Conservation (phyloP, 306 rosid species). For the Rubus parviflorus region DNA sequence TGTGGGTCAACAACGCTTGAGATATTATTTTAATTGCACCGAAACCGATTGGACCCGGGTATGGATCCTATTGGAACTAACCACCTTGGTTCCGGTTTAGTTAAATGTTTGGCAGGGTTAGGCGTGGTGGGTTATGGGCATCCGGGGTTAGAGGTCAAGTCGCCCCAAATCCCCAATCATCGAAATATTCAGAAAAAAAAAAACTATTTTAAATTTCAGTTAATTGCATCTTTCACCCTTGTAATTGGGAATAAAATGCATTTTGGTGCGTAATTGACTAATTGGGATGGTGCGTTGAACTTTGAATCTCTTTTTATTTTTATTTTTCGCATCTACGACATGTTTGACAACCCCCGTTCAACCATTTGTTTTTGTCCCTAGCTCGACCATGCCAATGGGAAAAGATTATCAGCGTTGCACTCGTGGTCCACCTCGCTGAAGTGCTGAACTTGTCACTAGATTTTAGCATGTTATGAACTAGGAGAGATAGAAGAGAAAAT, state of each 20-base stretch:
- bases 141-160: neutral
- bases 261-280: no score
- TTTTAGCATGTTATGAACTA: no score
- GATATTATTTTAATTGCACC: neutral
- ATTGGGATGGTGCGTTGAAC: neutral
- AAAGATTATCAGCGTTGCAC: no score
- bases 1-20: conserved; percentile 8
- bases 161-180: neutral
- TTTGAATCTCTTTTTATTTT: neutral
- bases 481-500: no score
- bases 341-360: no score
- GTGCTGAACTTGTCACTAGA: no score
- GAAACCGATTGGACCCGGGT: neutral
- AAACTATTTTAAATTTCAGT: no score
- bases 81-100: neutral
- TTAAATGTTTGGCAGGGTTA: neutral
- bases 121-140: neutral
- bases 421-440: no score
- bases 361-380: no score
- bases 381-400: no score
- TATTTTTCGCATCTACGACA: no score
- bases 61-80: neutral
- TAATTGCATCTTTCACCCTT: neutral
- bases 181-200: neutral
- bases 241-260: neutral